Base-by-base conservation (phyloP, 2,329 filamentous ascomycete species). In the Pseudocercospora eumusae region DNA sequence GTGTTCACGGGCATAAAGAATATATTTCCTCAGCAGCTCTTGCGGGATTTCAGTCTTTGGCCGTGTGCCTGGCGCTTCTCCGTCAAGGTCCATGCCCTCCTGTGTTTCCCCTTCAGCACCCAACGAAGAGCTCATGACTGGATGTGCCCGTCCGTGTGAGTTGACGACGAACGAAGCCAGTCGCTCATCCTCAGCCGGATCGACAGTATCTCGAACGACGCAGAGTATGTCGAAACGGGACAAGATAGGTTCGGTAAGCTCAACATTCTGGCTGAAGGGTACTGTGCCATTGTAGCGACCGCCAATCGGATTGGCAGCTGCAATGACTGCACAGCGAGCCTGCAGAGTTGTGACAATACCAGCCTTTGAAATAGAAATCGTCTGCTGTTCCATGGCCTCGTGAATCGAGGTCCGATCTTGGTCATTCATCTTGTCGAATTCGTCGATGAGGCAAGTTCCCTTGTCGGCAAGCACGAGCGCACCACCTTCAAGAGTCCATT, bases 341-440 rank as follows among this genome's bases (percentile, higher is more conserved):
- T 99, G 93, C 0, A 99, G 83, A 0, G 95, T 98, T 0, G 95
- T 99, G 47, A 99, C 95, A 64, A 99, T 99, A 78, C 95, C 95
- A 0, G 95, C 95, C 76, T 99, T 99, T 67, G 92, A 96, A 73
- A 99, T 99, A 64, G 93, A 98, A 69, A 99, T 99, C 1, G 95
- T 99, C 79, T 99, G 95, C 78, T 99, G 95, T 78, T 99, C 95
- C 95, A 99, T 99, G 63, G 95, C 95, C 82, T 99, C 95, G 84
- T 99, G 95, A 70, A 99, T 99, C 7, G 92, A 96, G 0, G 95
- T 98, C 67, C 95, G 87, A 76, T 99, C 95, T 75, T 98, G 92
- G 75, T 99, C 95, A 76, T 98, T 98, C 95, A 99, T 99, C 83
- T 99, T 99, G 84, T 99, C 95, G 71, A 99, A 99, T 78, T 99